These are phyloP conservation scores for Croton laevigatus DNA, from an alignment of 441 rosid species.

Conservation along the genomic window DNA sequence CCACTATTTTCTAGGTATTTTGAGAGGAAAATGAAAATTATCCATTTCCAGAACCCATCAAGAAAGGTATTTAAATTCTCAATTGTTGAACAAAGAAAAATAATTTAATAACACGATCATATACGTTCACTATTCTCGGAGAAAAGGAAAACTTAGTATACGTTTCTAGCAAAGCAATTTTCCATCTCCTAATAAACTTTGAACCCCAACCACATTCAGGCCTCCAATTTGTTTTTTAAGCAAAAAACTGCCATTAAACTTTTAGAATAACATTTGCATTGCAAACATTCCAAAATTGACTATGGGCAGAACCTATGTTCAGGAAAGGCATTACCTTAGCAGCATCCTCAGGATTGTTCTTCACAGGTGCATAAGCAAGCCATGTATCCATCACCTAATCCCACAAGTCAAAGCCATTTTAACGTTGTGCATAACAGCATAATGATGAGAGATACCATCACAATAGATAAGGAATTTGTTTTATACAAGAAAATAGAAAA, in stretches of 20 bases:
- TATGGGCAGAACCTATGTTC: not conserved
- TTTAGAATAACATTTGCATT: not conserved
- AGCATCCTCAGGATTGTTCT: conserved; percentile 75
- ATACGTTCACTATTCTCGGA: not conserved
- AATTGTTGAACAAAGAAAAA: not conserved
- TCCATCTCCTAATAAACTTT: not conserved
- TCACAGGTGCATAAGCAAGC: conserved; percentile 83
- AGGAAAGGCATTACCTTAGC: conserved; percentile 27
- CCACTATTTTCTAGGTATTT: not conserved
- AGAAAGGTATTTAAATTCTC: not conserved
- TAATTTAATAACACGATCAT: not conserved
- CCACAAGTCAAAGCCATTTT: conserved; percentile 8
- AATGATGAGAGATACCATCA: not conserved
- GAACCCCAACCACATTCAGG: not conserved
- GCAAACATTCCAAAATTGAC: not conserved
- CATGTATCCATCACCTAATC: conserved; percentile 76
- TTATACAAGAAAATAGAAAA: not conserved
- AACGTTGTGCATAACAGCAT: not conserved
- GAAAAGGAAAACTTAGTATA: too few relatives aligned
- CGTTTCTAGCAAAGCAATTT: not conserved
- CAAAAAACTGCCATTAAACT: not conserved
- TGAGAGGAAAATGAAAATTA: not conserved
- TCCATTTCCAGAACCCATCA: not conserved
- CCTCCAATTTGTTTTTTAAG: not conserved
- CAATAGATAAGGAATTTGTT: not conserved